phyloP scores from a whole-genome alignment of 768 basidiomycete genomes.

The Kwoniella pini region DNA sequence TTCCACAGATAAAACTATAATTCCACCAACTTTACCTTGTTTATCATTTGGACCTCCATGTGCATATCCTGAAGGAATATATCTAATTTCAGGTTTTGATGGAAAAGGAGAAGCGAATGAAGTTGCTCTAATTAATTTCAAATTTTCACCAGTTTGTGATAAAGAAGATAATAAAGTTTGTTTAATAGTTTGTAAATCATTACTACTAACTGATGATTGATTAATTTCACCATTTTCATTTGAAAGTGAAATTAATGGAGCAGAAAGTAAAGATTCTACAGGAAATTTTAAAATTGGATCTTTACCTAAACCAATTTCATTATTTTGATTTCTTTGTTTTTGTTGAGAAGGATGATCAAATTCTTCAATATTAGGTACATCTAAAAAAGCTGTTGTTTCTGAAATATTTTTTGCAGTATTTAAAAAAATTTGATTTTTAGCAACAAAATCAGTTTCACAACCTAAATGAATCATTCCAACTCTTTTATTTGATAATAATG shows the following conservation, averaged over 20 bases:
- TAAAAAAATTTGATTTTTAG: conserved; percentile 76
- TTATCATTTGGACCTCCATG: conserved; percentile 50
- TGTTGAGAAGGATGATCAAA: conserved; percentile 1
- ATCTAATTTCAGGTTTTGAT: conserved; percentile 40
- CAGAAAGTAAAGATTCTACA: conserved; percentile 62
- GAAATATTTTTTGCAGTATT: conserved; percentile 76
- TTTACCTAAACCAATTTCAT: background rate
- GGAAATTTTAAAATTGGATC: conserved; percentile 60
- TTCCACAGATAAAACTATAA: conserved; percentile 57
- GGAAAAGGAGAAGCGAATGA: conserved; percentile 54
- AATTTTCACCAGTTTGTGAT: conserved; percentile 54
- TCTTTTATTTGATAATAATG: conserved; percentile 68
- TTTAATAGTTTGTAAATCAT: conserved; percentile 67
- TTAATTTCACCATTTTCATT: conserved; percentile 29
- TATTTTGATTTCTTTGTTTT: background rate
- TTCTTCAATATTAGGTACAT: conserved; percentile 55
- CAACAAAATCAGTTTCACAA: conserved; percentile 97
- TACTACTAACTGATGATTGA: conserved; percentile 60
- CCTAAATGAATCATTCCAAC: conserved; percentile 89
- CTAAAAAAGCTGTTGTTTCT: conserved; percentile 76
- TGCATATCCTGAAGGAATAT: conserved; percentile 50
- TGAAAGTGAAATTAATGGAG: conserved; percentile 65
- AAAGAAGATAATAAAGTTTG: conserved; percentile 61
- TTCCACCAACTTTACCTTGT: conserved; percentile 59
- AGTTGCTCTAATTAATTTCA: conserved; percentile 53